A percentile compares a stretch with the other conserved stretches of the same genome.
These are phyloP conservation scores for Hypoxylon sp. DNA, from an alignment of 2,329 filamentous ascomycete species.

Conservation along the genomic window DNA sequence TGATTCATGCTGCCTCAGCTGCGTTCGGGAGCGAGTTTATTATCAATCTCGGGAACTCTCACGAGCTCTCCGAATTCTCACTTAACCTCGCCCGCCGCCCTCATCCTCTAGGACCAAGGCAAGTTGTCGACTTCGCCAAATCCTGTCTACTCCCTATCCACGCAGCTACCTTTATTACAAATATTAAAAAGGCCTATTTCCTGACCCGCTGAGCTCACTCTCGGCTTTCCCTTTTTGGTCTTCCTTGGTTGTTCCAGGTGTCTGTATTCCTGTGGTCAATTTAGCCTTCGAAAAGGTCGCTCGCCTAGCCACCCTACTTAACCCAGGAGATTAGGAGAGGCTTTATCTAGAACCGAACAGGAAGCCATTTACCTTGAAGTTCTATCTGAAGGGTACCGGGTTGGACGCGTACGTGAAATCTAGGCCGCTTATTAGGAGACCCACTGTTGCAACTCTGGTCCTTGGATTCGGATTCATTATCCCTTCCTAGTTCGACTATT, in stretches of 20 bases:
- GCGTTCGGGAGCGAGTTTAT: slow-evolving; percentile 18
- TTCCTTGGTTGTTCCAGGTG: slow-evolving; percentile 5
- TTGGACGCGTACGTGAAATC: slow-evolving; percentile 6
- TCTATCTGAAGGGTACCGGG: slow-evolving; percentile 2
- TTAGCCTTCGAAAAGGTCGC: neutral
- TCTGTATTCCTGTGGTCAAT: slow-evolving; percentile 6
- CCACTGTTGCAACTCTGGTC: slow-evolving; percentile 15
- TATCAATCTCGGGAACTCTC: slow-evolving; percentile 16
- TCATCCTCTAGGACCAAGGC: slow-evolving; percentile 23
- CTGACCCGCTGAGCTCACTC: slow-evolving; percentile 28
- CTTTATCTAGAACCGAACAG: slow-evolving; percentile 7
- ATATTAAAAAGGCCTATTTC: slow-evolving; percentile 30
- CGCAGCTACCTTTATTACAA: slow-evolving; percentile 24
- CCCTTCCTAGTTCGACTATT: slow-evolving; percentile 8
- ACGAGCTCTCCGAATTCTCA: slow-evolving; percentile 13
- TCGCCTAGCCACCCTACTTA: slow-evolving; percentile 3
- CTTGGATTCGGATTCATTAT: slow-evolving; percentile 7
- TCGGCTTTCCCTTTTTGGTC: slow-evolving; percentile 34
- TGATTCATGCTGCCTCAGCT: slow-evolving; percentile 13
- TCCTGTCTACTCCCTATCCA: slow-evolving; percentile 19
- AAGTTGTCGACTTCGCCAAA: slow-evolving; percentile 26
- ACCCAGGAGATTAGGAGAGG: slow-evolving; percentile 4
- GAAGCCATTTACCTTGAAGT: slow-evolving; percentile 7
- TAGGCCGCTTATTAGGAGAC: neutral
- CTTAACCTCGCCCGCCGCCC: slow-evolving; percentile 16